Conservation (phyloP, 2,329 filamentous ascomycete species). For the Aspergillus thermomutatus region DNA sequence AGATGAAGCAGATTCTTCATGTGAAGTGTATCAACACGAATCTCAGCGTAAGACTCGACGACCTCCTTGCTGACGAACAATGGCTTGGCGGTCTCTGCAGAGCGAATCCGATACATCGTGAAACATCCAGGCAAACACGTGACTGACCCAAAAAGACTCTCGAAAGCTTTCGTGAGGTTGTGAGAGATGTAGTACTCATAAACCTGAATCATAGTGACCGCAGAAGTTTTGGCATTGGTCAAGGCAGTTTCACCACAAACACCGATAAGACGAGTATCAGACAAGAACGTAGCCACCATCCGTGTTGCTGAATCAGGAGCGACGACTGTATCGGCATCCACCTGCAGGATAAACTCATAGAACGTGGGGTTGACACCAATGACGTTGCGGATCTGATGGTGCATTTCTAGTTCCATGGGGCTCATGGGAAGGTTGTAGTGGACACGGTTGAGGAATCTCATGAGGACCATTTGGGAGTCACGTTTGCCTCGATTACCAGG, state of each 20-base stretch:
- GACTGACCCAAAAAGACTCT: constrained; percentile 93
- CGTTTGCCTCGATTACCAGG: constrained; percentile 98
- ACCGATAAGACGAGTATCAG: constrained; percentile 90
- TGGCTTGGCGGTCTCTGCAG: constrained; percentile 90
- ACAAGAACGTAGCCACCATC: constrained; percentile 84
- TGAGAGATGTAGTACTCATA: constrained; percentile 99
- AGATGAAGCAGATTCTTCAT: constrained; percentile 98
- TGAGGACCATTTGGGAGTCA: constrained; percentile 96
- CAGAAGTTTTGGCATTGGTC: constrained; percentile 87
- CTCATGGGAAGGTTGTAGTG: constrained; percentile 98
- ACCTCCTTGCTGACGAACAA: constrained; percentile 94
- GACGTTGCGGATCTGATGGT: constrained; percentile 97
- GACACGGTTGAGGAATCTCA: constrained; percentile 98
- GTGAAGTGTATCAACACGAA: constrained; percentile 94
- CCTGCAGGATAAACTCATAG: constrained; percentile 94
- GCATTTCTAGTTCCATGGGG: constrained; percentile 94
- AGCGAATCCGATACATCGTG: constrained; percentile 96
- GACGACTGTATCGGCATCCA: constrained; percentile 95
- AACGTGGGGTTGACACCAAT: constrained; percentile 98
- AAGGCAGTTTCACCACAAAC: constrained; percentile 93
- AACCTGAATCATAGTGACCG: constrained; percentile 98
- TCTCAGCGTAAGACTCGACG: constrained; percentile 81
- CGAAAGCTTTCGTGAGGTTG: constrained; percentile 94
- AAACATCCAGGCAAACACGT: constrained; percentile 98
- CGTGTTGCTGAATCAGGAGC: constrained; percentile 84